Conservation (phyloP, 345 rosid species). For the Eutrema yunnanense region DNA sequence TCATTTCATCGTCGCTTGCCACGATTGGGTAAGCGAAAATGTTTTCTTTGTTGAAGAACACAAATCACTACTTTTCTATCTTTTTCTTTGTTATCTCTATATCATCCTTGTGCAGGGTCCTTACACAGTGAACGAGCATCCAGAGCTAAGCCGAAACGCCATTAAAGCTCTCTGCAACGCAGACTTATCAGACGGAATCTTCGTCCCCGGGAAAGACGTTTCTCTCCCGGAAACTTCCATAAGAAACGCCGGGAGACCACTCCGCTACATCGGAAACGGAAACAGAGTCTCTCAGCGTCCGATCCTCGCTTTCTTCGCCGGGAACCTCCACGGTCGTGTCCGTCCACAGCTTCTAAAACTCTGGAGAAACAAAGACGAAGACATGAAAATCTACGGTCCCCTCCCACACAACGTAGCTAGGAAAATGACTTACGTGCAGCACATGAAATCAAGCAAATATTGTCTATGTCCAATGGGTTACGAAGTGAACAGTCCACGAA, state of each 20-base stretch:
- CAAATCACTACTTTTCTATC: not conserved
- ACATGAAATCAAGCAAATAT: constrained; percentile 82
- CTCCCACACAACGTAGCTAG: constrained; percentile 51
- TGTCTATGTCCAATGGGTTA: constrained; percentile 90
- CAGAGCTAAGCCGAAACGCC: constrained; percentile 55
- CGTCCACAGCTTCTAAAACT: constrained; percentile 68
- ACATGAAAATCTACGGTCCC: constrained; percentile 73
- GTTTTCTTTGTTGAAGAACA: not conserved
- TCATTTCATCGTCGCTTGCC: constrained; percentile 96
- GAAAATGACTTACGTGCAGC: constrained; percentile 69
- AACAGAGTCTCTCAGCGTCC: constrained; percentile 73
- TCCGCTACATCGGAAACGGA: constrained; percentile 60
- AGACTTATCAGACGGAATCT: constrained; percentile 66
- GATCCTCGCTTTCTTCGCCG: constrained; percentile 90
- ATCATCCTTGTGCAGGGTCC: constrained; percentile 61
- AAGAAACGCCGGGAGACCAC: constrained; percentile 61
- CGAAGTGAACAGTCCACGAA: constrained; percentile 92
- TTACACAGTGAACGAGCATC: constrained; percentile 56
- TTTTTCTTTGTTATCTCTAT: not conserved
- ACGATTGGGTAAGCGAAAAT: constrained; percentile 71
- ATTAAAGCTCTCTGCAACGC: constrained; percentile 87
- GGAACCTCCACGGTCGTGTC: constrained; percentile 78
- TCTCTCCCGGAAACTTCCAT: constrained; percentile 86
- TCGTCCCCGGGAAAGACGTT: constrained; percentile 55
- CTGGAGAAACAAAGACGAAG: constrained; percentile 70